Evolutionary conservation across 176 grass and related monocot genomes (phyloP), one percentile per base, ranked within the genome.

Genomic region (Musa itinerans): DNA sequence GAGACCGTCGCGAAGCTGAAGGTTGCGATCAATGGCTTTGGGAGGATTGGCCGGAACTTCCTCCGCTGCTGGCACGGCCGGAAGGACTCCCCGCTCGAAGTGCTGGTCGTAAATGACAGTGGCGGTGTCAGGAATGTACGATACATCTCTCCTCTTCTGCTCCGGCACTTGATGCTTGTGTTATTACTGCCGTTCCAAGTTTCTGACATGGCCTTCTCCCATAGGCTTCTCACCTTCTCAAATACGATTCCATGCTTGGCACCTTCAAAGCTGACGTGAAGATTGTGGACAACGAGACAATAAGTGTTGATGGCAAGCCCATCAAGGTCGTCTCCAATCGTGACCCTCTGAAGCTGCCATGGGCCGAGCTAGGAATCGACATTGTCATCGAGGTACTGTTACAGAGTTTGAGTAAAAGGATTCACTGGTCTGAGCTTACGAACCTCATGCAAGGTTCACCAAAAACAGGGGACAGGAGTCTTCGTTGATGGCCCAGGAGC

Each of bases 41-140:
- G 95, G 67, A 87, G 95, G 79, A 99, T 99, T 25, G 95, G 95
- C 2, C 87, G 95, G 29, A 99, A 99, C 79, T 99, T 99, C 82
- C 95, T 99, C 50, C 86, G 95, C 63, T 99, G 95, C 86, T 99
- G 95, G 95, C 95, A 99, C 25, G 90, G 84, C 54, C 90, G 95
- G 0, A 75, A 94, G 83, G 68, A 92, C 88, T 99, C 95, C 14
- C 95, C 95, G 4, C 84, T 99, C 17, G 95, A 99, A 1, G 90
- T 99, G 64, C 3, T 99, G 54, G 88, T 94, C 63, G 63, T 99
- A 56, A 99, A 99, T 26, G 95, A 99, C 88, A 99, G 90, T 26
- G 90, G 95, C 2, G 95, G 95, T 65, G 95, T 99, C 71, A 89
- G 58, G 75, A 99, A 99, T 63, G 95, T 99, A 87, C 70, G 88